Evolutionary conservation across 345 rosid genomes (phyloP), one percentile per base, ranked within the genome.

Genomic region (Cardiospermum halicacabum): DNA sequence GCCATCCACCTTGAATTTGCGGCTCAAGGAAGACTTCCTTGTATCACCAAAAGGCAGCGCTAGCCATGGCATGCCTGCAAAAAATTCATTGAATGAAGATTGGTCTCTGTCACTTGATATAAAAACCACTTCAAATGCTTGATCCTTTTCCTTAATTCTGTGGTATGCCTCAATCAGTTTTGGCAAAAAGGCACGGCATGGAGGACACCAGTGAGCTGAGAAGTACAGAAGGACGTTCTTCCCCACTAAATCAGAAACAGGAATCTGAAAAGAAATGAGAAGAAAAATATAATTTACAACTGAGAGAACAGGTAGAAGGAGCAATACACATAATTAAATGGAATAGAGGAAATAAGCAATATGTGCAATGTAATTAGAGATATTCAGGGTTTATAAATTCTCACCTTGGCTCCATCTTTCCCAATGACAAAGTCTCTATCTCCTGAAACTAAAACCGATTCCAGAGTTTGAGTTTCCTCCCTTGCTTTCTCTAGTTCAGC

Each of bases 141-240:
- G 73, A 22, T 74, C 82, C 51, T 55, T 79, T n/a, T 65, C 79
- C 80, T 82, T 84, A 55, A 87, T 89, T 69, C 80, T 70, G 50
- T 82, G 72, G 74, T 85, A 87, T 22, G 77, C 79, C 72, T 85
- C 76, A 21, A 78, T 77, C 22, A 87, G 87, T 59, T 77, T 81
- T 24, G 90, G 90, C 18, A 83, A 64, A 76, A 89, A 89, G 15
- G 76, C 85, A 4, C 81, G 82, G 48, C 86, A 86, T 1, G 86
- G 85, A 31, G 79, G 79, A 53, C 84, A 86, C 91, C 96, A 81
- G 58, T 84, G 83, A 1, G 90, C 87, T 61, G 96, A 89, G 82
- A 87, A 87, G 70, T 84, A 85, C 39, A 92, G 67, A n/a, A 87
- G 82, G 59, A 82, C 75, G 76, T 71, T 77, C 79, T 82, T 92